phyloP scores from a whole-genome alignment of 2,329 filamentous ascomycete genomes.

The Dothiorella sarmentorum region DNA sequence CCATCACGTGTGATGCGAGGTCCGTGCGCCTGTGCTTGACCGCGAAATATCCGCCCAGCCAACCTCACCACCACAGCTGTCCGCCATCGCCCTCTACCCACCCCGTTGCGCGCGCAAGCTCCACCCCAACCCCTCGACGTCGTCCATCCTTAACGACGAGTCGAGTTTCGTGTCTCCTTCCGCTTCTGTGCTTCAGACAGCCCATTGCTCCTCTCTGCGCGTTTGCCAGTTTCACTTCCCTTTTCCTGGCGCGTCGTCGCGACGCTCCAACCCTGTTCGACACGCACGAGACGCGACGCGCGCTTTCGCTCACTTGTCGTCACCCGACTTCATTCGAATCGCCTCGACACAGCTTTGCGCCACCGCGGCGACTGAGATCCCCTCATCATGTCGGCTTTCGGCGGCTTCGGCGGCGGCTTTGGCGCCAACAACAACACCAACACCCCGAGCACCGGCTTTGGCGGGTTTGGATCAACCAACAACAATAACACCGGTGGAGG shows the following conservation, averaged over 20 bases:
- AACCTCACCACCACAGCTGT: slow-evolving; percentile 22
- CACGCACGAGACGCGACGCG: slow-evolving; percentile 5
- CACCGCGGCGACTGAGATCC: neutral
- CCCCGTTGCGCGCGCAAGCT: slow-evolving; percentile 19
- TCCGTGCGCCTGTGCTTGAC: slow-evolving; percentile 1
- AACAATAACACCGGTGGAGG: slow-evolving; percentile 27
- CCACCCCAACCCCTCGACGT: slow-evolving; percentile 31
- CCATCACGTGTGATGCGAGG: neutral
- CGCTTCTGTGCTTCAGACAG: neutral
- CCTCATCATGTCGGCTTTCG: slow-evolving; percentile 22
- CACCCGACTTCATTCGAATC: neutral
- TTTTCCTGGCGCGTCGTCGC: slow-evolving; percentile 33
- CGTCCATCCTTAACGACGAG: slow-evolving; percentile 22
- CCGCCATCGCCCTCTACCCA: slow-evolving; percentile 20
- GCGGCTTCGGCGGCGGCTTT: slow-evolving; percentile 34
- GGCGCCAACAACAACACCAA: slow-evolving; percentile 35
- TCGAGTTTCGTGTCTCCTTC: slow-evolving; percentile 28
- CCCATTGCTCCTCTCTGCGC: slow-evolving; percentile 7
- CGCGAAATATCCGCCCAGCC: slow-evolving; percentile 19
- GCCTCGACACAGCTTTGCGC: slow-evolving; percentile 14
- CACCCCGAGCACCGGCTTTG: slow-evolving; percentile 33
- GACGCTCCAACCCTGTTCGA: slow-evolving; percentile 21
- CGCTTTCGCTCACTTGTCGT: neutral
- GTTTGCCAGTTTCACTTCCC: slow-evolving; percentile 15
- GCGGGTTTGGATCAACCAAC: slow-evolving; percentile 45